phyloP scores from a whole-genome alignment of 306 rosid genomes.

The Corylus avellana region DNA sequence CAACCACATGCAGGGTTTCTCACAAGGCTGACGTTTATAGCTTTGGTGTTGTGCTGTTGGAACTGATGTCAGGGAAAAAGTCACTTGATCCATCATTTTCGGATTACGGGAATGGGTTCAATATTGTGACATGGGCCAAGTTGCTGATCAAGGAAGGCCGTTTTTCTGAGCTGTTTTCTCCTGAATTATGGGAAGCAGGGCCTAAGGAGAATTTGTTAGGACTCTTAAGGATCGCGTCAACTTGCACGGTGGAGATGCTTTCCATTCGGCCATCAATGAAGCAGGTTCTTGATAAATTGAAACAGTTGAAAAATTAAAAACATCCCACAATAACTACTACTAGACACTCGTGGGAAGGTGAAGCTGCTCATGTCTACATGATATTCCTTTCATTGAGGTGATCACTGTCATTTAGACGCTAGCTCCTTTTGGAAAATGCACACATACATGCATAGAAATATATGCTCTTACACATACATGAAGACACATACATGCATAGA shows the following conservation, averaged over 20 bases:
- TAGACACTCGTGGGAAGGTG: conserved; percentile 12
- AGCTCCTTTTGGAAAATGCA: neutral
- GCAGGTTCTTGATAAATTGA: conserved; percentile 51
- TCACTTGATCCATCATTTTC: conserved; percentile 73
- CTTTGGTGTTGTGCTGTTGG: conserved; percentile 68
- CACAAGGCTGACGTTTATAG: conserved; percentile 75
- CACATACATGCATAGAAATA: neutral
- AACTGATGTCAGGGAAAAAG: conserved; percentile 65
- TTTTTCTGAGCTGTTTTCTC: conserved; percentile 45
- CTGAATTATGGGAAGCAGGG: conserved; percentile 52
- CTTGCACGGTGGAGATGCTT: conserved; percentile 49
- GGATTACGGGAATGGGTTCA: conserved; percentile 63
- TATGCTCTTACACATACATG: neutral
- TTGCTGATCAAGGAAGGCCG: conserved; percentile 45
- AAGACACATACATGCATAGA: neutral
- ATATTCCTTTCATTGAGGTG: conserved; percentile 23
- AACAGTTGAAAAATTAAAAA: conserved; percentile 40
- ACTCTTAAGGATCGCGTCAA: conserved; percentile 46
- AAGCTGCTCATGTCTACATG: conserved; percentile 22
- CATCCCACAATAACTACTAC: conserved; percentile 6
- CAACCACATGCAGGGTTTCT: conserved; percentile 68
- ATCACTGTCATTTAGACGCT: conserved; percentile 1
- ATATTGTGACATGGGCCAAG: conserved; percentile 72
- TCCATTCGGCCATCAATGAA: conserved; percentile 55
- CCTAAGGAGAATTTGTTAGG: conserved; percentile 46